Conservation (phyloP, 768 basidiomycete genomes). For the Antrodiella citrinella region DNA sequence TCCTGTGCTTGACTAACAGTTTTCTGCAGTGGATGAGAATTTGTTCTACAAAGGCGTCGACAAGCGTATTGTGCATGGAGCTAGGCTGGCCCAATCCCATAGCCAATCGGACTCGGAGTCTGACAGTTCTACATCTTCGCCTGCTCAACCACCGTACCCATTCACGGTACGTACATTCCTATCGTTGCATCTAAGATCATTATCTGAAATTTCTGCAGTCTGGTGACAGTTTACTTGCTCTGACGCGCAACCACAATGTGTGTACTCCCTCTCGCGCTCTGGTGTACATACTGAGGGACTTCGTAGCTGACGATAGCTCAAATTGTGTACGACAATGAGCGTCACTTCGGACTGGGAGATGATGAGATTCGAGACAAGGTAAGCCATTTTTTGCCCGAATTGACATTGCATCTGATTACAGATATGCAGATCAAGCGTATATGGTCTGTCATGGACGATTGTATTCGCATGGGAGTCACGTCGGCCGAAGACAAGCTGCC, state of each 20-base stretch:
- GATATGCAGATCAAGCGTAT: slow-evolving; percentile 53
- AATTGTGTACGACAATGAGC: slow-evolving; percentile 89
- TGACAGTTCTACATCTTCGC: slow-evolving; percentile 9
- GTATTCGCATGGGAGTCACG: slow-evolving; percentile 80
- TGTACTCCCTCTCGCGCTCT: slow-evolving; percentile 8
- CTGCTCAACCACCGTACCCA: slow-evolving; percentile 70
- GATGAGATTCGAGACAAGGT: slow-evolving; percentile 72
- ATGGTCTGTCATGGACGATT: slow-evolving; percentile 90
- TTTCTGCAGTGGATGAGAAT: slow-evolving; percentile 72
- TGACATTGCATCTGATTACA: background rate
- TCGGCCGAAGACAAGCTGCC: slow-evolving; percentile 74
- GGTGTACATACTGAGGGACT: background rate
- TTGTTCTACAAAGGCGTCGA: slow-evolving; percentile 90
- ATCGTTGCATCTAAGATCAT: background rate
- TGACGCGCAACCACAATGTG: slow-evolving; percentile 81
- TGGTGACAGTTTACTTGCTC: slow-evolving; percentile 61
- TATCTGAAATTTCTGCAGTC: slow-evolving; percentile 30
- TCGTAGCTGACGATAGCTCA: slow-evolving; percentile 85
- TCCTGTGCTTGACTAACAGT: background rate
- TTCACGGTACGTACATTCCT: slow-evolving; percentile 39
- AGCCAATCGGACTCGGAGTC: slow-evolving; percentile 30
- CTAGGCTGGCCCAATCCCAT: slow-evolving; percentile 65
- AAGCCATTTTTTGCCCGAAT: slow-evolving; percentile 7
- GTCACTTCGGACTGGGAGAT: slow-evolving; percentile 68
- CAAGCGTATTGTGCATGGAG: slow-evolving; percentile 71